Conservation (phyloP, 768 basidiomycete genomes). For the Lyophyllum decastes region DNA sequence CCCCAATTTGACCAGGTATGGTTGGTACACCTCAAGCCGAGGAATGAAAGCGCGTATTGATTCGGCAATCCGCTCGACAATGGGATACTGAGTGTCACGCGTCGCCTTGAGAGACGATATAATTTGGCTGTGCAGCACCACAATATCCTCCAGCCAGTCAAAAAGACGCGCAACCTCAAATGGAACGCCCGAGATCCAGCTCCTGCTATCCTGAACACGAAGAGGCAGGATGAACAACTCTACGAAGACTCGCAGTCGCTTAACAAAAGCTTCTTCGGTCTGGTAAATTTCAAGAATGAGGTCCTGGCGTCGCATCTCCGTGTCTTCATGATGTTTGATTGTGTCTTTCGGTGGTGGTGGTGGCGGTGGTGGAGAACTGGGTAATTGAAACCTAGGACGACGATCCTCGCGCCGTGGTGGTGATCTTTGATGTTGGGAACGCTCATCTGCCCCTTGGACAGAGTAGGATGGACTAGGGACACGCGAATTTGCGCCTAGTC, state of each 20-base stretch:
- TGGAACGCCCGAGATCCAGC: slow-evolving; percentile 85
- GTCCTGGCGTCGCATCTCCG: slow-evolving; percentile 17
- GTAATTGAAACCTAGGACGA: slow-evolving; percentile 4
- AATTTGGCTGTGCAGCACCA: slow-evolving; percentile 72
- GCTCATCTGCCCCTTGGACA: neutral
- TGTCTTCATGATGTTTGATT: neutral
- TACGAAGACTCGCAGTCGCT: slow-evolving; percentile 64
- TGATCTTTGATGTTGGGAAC: neutral
- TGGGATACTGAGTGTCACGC: slow-evolving; percentile 40
- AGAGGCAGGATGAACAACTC: slow-evolving; percentile 79
- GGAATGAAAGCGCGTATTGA: slow-evolving; percentile 61
- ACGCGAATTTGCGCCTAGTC: neutral
- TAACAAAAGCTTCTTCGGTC: slow-evolving; percentile 70
- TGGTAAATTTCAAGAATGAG: slow-evolving; percentile 64
- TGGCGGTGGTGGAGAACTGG: neutral
- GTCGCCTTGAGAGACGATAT: slow-evolving; percentile 36
- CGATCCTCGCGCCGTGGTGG: slow-evolving; percentile 16
- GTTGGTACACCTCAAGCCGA: slow-evolving; percentile 80
- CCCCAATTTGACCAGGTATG: slow-evolving; percentile 77
- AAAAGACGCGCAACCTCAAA: slow-evolving; percentile 68
- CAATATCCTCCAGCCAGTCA: slow-evolving; percentile 88
- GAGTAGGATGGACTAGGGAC: slow-evolving; percentile 4
- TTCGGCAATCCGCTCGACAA: slow-evolving; percentile 58
- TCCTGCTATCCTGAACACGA: slow-evolving; percentile 64
- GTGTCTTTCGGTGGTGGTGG: neutral